These are phyloP conservation scores for Yamadazyma philogaea DNA, from an alignment of 805 yeast species.

Conservation along the genomic window DNA sequence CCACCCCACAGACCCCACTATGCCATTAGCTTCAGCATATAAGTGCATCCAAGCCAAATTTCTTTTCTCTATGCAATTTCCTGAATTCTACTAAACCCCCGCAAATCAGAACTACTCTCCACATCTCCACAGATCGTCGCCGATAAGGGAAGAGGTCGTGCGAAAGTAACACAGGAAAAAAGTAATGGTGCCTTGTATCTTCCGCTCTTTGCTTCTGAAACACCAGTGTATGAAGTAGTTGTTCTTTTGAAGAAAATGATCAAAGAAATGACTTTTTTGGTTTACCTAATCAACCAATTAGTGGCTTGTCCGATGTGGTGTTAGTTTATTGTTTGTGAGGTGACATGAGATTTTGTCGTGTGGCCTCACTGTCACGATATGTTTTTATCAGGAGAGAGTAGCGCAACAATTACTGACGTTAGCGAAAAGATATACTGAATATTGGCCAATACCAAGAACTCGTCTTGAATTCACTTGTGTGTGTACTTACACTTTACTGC, in stretches of 20 bases:
- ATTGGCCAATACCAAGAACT: too few relatives aligned
- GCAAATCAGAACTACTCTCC: neutral
- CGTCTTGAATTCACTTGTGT: too few relatives aligned
- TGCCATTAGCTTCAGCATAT: neutral
- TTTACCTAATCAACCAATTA: neutral
- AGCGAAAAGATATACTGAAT: too few relatives aligned
- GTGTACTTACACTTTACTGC: too few relatives aligned
- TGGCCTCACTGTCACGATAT: neutral
- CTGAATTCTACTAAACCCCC: neutral
- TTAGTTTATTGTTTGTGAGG: neutral
- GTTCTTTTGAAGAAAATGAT: too few relatives aligned
- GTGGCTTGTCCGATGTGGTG: slow-evolving; percentile 1
- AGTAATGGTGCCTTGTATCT: too few relatives aligned
- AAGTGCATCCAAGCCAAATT: neutral
- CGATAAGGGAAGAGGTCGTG: slow-evolving; percentile 1
- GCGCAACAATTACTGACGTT: neutral
- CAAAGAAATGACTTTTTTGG: neutral
- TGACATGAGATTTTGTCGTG: slow-evolving; percentile 1
- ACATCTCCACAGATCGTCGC: neutral
- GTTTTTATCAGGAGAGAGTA: neutral
- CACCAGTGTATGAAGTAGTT: too few relatives aligned
- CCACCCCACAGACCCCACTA: neutral
- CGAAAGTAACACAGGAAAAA: too few relatives aligned
- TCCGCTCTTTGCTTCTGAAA: too few relatives aligned
- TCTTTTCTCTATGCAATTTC: neutral